These are phyloP conservation scores for Plenodomus biglobosus DNA, from an alignment of 2,329 filamentous ascomycete species.

Conservation along the genomic window DNA sequence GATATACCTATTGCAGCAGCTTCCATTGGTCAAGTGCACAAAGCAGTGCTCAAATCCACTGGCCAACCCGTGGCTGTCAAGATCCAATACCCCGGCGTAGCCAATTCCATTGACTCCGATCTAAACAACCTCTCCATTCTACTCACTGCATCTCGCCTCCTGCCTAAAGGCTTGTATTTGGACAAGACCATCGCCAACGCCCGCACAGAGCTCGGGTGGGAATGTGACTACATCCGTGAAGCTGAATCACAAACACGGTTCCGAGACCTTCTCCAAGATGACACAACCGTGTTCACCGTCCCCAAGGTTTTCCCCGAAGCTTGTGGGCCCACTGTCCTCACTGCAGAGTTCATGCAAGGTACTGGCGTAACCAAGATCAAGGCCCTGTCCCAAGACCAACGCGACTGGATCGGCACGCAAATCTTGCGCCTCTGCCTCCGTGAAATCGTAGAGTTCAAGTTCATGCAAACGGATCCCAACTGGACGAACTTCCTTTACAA, in stretches of 20 bases:
- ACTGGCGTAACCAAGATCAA: constrained; percentile 79
- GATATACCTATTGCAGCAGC: constrained; percentile 92
- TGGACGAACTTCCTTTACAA: constrained; percentile 99
- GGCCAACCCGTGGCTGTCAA: constrained; percentile 86
- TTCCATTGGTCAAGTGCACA: constrained; percentile 95
- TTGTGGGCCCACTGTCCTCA: constrained; percentile 82
- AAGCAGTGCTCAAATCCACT: constrained; percentile 74
- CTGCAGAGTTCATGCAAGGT: constrained; percentile 89
- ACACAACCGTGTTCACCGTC: constrained; percentile 73
- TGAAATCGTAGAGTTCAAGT: constrained; percentile 90
- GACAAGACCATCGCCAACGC: constrained; percentile 98
- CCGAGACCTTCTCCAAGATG: constrained; percentile 71
- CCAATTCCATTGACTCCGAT: constrained; percentile 94
- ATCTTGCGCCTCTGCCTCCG: constrained; percentile 88
- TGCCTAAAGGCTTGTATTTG: constrained; percentile 89
- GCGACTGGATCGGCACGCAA: constrained; percentile 95
- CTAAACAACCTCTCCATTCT: constrained; percentile 90
- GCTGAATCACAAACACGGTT: constrained; percentile 79
- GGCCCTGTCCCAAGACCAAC: constrained; percentile 76
- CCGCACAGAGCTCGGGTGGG: constrained; percentile 88
- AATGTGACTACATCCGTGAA: constrained; percentile 93
- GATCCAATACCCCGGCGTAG: constrained; percentile 95
- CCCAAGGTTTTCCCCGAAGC: constrained; percentile 77
- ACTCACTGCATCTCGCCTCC: constrained; percentile 82
- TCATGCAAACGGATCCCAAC: constrained; percentile 99